These are phyloP conservation scores for Nemania diffusa DNA, from an alignment of 2,329 filamentous ascomycete genomes.

Conservation along the genomic window DNA sequence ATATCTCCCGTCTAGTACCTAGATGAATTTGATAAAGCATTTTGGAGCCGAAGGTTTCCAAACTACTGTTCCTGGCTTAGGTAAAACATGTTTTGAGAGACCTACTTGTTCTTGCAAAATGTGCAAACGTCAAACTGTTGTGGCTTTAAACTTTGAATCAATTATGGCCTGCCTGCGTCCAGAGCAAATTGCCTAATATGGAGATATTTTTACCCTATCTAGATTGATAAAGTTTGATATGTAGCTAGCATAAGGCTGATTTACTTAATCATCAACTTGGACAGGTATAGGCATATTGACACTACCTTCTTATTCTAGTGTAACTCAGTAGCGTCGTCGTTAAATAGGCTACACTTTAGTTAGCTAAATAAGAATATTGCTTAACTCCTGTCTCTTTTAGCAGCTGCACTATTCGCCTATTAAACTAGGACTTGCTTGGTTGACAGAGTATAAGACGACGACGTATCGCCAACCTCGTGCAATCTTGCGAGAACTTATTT, in stretches of 20 bases:
- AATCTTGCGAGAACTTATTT: not conserved
- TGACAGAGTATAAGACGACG: no score
- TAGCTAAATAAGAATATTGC: no score
- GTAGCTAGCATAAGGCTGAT: constrained; percentile 11
- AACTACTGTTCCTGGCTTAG: not conserved
- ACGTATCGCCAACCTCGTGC: not conserved
- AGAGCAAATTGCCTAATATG: not conserved
- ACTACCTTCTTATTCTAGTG: no score
- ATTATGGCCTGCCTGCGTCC: not conserved
- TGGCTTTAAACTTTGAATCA: not conserved
- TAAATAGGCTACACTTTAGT: no score
- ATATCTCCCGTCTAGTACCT: not conserved
- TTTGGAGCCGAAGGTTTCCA: not conserved
- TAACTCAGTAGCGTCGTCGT: no score
- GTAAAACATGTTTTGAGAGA: no score
- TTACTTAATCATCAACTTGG: not conserved
- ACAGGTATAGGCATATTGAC: not conserved
- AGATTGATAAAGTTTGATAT: not conserved
- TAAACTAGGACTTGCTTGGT: no score
- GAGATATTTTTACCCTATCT: not conserved
- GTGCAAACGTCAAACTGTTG: not conserved
- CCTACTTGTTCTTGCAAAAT: not conserved
- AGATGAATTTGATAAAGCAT: not conserved
- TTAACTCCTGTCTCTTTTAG: no score
- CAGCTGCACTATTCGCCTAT: no score